Base-by-base conservation (phyloP, 306 rosid genomes). In the Prinsepia uniflora region DNA sequence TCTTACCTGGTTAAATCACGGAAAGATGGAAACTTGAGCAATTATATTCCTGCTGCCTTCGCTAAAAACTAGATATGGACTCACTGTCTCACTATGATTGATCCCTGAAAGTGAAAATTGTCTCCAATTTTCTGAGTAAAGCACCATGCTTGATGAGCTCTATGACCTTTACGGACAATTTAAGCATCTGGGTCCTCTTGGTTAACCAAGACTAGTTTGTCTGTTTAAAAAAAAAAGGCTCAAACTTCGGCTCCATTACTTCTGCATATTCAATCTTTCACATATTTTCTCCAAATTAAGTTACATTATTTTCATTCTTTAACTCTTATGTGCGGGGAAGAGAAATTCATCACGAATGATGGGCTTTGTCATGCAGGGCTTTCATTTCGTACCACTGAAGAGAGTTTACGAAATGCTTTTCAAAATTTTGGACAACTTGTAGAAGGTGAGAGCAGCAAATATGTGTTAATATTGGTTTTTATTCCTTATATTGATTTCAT, bases 321-420 rank as follows among this genome's bases (percentile, higher is more conserved):
- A 2, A 13, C 53, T 42, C 43, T 43, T 43, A 20, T 46, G 6
- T 19, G 55, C 22, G 22, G 1, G 55, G 20, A 20, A 57, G 42
- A 57, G 24, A 43, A 24, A 30, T 30, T 30, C n/a, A 19, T 39
- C 40, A 45, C 45, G 17, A 7, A 22, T 63, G 30, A 63, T 61
- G 56, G 8, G 47, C 34, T 71, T 47, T 72, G 72, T 68, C 41
- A n/a, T 80, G 71, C 78, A 93, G 97, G 98, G 65, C 84, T 93
- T 54, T 94, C 98, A 6, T 94, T 94, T 70, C 95, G 88, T 15
- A 90, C 97, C 71, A 94, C 97, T 0, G 90, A 87, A 82, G 98
- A 94, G 62, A 84, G 89, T 63, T 79, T 94, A 82, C 83, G 89
- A 72, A 84, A 84, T 75, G 97, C 90, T 53, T 94, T 90, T 73